These are phyloP conservation scores for Selenicereus undatus DNA, from an alignment of 148 eudicot species.

Conservation along the genomic window DNA sequence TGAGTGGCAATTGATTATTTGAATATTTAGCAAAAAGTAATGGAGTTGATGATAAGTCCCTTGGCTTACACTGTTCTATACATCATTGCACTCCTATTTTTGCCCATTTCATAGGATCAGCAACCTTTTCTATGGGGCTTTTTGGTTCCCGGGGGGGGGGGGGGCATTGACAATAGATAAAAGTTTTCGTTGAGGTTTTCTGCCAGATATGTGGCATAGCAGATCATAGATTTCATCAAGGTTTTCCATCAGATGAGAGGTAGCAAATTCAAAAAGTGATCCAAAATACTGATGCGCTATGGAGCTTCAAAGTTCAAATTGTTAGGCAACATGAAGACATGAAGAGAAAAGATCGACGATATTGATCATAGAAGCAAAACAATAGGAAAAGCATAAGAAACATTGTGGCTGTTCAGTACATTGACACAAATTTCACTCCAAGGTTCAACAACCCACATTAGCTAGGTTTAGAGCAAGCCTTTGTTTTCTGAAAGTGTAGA, in stretches of 20 bases:
- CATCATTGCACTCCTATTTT: background rate
- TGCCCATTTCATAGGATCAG: background rate
- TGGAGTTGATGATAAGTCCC: background rate
- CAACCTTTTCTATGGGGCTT: background rate
- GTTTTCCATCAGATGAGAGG: background rate
- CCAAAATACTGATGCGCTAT: background rate
- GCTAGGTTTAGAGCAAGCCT: background rate
- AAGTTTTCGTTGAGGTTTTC: background rate
- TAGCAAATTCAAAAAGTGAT: background rate
- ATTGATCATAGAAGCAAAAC: background rate
- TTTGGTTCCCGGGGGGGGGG: background rate
- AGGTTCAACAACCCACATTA: background rate
- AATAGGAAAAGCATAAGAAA: background rate
- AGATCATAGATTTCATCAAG: background rate
- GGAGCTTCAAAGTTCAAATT: background rate
- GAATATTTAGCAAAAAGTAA: background rate
- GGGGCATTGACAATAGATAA: background rate
- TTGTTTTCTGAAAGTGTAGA: background rate
- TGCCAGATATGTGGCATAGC: background rate
- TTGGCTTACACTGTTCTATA: background rate
- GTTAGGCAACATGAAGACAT: background rate
- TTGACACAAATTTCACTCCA: background rate
- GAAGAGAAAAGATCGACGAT: background rate
- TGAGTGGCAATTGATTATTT: conserved; percentile 3
- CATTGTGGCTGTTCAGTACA: background rate